Conservation (phyloP, 768 basidiomycete species). For the Suillus plorans region DNA sequence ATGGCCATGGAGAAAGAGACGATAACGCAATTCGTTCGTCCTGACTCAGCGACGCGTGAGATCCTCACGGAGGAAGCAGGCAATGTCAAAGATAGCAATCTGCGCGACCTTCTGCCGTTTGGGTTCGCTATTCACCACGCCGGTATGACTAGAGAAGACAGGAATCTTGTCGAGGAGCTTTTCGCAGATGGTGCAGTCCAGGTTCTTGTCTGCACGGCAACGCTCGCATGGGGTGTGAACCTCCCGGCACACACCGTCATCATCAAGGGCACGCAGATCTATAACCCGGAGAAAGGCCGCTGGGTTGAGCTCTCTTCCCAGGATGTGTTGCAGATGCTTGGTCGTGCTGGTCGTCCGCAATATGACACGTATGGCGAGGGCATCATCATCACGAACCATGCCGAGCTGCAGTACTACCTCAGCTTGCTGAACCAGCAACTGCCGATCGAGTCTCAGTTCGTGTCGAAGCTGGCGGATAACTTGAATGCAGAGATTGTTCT, state of each 20-base stretch:
- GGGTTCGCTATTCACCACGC: conserved; percentile 98
- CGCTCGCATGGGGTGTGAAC: conserved; percentile 99
- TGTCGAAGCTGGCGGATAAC: conserved; percentile 90
- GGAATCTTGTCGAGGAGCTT: conserved; percentile 89
- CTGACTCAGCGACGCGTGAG: conserved; percentile 88
- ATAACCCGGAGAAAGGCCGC: conserved; percentile 97
- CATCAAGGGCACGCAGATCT: conserved; percentile 99
- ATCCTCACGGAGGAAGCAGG: conserved; percentile 83
- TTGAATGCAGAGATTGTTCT: conserved; percentile 96
- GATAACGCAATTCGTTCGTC: conserved; percentile 92
- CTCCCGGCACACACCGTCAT: conserved; percentile 96
- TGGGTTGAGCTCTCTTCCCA: conserved; percentile 96
- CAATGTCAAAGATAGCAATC: conserved; percentile 77
- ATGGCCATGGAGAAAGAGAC: conserved; percentile 96
- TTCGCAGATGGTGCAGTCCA: conserved; percentile 92
- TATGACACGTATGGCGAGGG: conserved; percentile 98
- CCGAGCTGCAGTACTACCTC: conserved; percentile 95
- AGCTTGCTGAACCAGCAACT: conserved; percentile 95
- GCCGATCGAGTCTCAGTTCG: conserved; percentile 95
- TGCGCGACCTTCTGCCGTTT: conserved; percentile 90
- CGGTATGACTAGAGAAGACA: conserved; percentile 91
- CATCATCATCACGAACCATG: conserved; percentile 97
- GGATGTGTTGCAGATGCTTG: conserved; percentile 98
- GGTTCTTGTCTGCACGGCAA: conserved; percentile 95
- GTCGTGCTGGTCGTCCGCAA: conserved; percentile 95